Percentiles rank a stretch among this genome's conserved stretches.
Evolutionary conservation across 2,329 filamentous ascomycete species (phyloP).

Genomic region (Thielaviopsis populi): DNA sequence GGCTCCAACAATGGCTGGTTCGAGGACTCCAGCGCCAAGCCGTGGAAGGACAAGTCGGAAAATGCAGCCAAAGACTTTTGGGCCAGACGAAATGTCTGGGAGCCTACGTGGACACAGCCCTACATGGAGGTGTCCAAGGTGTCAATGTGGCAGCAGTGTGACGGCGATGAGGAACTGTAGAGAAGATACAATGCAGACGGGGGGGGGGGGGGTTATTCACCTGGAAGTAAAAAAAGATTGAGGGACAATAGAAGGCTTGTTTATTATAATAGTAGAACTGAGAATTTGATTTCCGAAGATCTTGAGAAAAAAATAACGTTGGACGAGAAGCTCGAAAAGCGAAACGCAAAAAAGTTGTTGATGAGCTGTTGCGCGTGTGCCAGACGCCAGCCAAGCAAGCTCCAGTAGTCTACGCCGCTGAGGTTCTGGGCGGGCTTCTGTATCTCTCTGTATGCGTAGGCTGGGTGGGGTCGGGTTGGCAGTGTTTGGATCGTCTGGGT

Average conservation of each 20-base stretch:
- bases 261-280: neutral
- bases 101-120: constrained; percentile 54
- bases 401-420: neutral
- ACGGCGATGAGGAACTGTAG: constrained; percentile 41
- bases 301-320: neutral
- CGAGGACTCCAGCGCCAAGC: constrained; percentile 56
- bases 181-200: neutral
- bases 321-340: neutral
- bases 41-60: constrained; percentile 56
- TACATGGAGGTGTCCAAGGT: constrained; percentile 56
- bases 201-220: neutral
- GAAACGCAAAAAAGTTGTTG: neutral
- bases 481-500: constrained; percentile 12
- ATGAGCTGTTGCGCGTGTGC: neutral
- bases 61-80: constrained; percentile 65
- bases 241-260: neutral
- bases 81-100: constrained; percentile 49
- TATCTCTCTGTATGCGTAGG: neutral
- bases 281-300: neutral
- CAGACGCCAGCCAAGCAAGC: neutral
- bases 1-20: constrained; percentile 77
- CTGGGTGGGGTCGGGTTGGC: neutral
- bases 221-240: neutral
- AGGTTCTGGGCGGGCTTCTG: neutral
- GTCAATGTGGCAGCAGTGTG: constrained; percentile 54